Evolutionary conservation across 108 stramenopile species (phyloP).

Genomic region (Epipyxis sp.): DNA sequence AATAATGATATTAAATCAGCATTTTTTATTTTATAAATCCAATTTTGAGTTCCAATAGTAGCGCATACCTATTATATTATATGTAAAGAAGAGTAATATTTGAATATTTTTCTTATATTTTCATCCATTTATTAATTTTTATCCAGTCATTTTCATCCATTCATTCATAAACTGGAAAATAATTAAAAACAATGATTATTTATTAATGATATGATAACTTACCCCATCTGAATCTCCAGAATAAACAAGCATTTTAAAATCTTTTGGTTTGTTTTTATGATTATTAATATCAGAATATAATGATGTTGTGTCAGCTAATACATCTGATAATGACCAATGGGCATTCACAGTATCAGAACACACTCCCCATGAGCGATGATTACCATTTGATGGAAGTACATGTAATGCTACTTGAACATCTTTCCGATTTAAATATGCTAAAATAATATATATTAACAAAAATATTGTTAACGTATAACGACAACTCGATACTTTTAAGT

Average conservation of each 20-base stretch:
- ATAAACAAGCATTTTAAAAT: slow-evolving; percentile 15
- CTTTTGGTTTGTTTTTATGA: not conserved
- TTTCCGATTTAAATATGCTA: not conserved
- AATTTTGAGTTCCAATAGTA: slow-evolving; percentile 6
- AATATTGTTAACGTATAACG: no score
- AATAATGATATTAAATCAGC: not conserved
- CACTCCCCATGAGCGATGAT: not conserved
- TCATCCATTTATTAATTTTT: no score
- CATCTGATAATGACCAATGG: not conserved
- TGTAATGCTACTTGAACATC: slow-evolving; percentile 19
- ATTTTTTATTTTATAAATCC: not conserved
- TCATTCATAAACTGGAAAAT: no score
- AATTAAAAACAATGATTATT: not conserved
- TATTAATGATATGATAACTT: not conserved
- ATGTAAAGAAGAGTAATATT: not conserved
- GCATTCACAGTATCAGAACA: slow-evolving; percentile 1
- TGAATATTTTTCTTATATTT: no score
- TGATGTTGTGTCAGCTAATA: slow-evolving; percentile 8
- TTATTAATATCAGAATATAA: not conserved
- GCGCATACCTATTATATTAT: not conserved
- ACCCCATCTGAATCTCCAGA: slow-evolving; percentile 13
- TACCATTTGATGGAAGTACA: not conserved
- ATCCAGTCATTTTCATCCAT: no score
- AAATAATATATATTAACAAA: not conserved
- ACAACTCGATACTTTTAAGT: no score